A percentile compares a stretch with the other conserved stretches of the same genome.
Evolutionary conservation across 106 monocot species (phyloP).

Genomic region (Dioscorea alata): DNA sequence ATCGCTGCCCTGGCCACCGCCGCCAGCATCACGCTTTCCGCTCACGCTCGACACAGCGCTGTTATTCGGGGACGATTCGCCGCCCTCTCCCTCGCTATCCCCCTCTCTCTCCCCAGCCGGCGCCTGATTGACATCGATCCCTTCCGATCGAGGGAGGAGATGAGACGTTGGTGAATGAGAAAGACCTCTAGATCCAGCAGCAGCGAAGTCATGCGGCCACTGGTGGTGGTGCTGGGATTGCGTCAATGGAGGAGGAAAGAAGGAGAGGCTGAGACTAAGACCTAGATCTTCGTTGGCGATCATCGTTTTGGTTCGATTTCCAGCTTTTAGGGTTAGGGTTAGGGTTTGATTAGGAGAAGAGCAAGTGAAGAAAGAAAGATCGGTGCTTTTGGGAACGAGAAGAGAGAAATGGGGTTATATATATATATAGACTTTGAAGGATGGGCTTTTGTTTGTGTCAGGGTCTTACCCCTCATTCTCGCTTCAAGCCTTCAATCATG

Average conservation of each 20-base stretch:
- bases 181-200: slow-evolving; percentile 8
- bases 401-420: slow-evolving; percentile 9
- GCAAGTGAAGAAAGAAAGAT: not conserved
- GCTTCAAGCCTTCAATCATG: slow-evolving; percentile 11
- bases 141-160: slow-evolving; percentile 15
- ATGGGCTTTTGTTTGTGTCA: slow-evolving; percentile 1
- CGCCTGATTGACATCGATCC: slow-evolving; percentile 36
- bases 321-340: not conserved
- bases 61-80: slow-evolving; percentile 39
- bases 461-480: slow-evolving; percentile 10
- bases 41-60: slow-evolving; percentile 24
- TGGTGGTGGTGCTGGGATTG: not conserved
- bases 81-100: slow-evolving; percentile 27
- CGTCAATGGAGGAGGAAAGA: slow-evolving; percentile 1
- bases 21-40: slow-evolving; percentile 8
- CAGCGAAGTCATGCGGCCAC: not conserved
- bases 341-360: not conserved
- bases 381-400: not conserved
- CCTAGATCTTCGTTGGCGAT: slow-evolving; percentile 44
- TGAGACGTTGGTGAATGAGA: not conserved
- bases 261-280: slow-evolving; percentile 40
- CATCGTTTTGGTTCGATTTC: slow-evolving; percentile 13
- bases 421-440: slow-evolving; percentile 6
- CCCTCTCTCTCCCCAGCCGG: slow-evolving; percentile 11
- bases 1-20: slow-evolving; percentile 21